A percentile compares a stretch with the other conserved stretches of the same genome.
Evolutionary conservation across 768 basidiomycete species (phyloP).

Genomic region (Trametes gibbosa): DNA sequence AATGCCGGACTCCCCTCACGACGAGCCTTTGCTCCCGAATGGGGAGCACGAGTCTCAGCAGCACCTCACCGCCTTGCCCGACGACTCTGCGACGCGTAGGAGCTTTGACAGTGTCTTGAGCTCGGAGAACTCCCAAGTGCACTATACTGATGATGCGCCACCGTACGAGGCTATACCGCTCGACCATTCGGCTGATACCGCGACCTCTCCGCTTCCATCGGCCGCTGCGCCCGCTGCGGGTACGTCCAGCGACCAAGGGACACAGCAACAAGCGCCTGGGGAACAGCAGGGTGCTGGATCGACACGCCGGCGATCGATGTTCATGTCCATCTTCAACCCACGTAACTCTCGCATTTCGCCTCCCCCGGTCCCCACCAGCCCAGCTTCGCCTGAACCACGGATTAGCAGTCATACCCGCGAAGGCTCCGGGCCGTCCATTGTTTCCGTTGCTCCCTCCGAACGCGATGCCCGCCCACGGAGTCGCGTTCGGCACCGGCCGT

Average conservation of each 20-base stretch:
- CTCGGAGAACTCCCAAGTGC: constrained; percentile 27
- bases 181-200: constrained; percentile 27
- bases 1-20: constrained; percentile 39
- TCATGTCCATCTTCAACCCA: constrained; percentile 24
- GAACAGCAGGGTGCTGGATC: constrained; percentile 2
- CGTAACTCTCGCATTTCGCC: constrained; percentile 13
- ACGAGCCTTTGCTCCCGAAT: constrained; percentile 42
- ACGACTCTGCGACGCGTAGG: constrained; percentile 7
- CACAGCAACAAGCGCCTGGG: not conserved
- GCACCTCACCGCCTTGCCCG: not conserved
- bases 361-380: constrained; percentile 3
- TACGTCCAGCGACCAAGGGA: not conserved
- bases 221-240: constrained; percentile 8
- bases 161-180: constrained; percentile 51
- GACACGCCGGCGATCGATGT: constrained; percentile 20
- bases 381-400: constrained; percentile 11
- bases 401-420: constrained; percentile 21
- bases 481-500: constrained; percentile 34
- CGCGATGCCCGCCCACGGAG: constrained; percentile 19
- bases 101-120: constrained; percentile 20
- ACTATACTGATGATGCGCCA: constrained; percentile 61
- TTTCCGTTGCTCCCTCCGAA: constrained; percentile 23
- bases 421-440: constrained; percentile 25
- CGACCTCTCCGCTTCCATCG: not conserved
- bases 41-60: constrained; percentile 14